Evolutionary conservation across 192 early-diverging fungal species (phyloP).

Genomic region (Cetraspora pellucida): DNA sequence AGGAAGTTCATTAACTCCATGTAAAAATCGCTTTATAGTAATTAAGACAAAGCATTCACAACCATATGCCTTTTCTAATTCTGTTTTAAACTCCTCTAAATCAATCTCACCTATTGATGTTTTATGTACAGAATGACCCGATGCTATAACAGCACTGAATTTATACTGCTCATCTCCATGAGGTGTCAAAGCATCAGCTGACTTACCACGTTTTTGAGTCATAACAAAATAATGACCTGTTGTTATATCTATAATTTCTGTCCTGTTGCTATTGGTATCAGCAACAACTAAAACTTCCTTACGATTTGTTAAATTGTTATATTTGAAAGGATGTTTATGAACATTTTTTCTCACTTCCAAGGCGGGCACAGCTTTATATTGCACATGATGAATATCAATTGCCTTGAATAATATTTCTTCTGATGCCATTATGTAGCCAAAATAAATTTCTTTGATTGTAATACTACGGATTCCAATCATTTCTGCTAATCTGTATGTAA

Average conservation of each 20-base stretch:
- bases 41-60: too few species aligned
- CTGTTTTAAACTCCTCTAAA: not conserved
- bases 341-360: not conserved
- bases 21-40: too few species aligned
- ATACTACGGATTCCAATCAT: not conserved
- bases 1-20: too few species aligned
- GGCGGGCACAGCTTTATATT: not conserved
- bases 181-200: not conserved
- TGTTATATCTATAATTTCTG: not conserved
- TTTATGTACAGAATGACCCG: not conserved
- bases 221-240: not conserved
- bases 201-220: not conserved
- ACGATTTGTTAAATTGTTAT: not conserved
- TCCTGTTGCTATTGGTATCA: not conserved
- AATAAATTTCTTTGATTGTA: constrained; percentile 18
- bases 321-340: not conserved
- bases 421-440: not conserved
- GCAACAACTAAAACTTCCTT: not conserved
- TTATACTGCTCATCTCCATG: constrained; percentile 25
- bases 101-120: not conserved
- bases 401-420: not conserved
- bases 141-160: not conserved
- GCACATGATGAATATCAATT: not conserved
- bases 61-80: constrained; percentile 2
- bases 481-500: not conserved